Base-by-base conservation (phyloP, 768 basidiomycete species). In the Chalciporus sphaerocephalus region DNA sequence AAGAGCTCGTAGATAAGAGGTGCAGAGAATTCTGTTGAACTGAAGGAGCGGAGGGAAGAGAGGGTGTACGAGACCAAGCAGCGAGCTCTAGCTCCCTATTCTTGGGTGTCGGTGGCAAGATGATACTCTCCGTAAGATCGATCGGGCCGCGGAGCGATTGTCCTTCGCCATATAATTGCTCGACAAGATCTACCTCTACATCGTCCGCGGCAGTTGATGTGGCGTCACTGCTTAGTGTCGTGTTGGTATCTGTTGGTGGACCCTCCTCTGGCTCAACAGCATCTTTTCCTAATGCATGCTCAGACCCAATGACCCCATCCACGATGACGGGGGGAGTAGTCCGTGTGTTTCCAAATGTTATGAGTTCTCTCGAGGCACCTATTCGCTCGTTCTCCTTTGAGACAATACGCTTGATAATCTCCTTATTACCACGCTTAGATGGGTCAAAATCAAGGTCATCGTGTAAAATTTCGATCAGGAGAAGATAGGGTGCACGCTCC, bases 161-260 rank as follows among this genome's bases (percentile, higher is more conserved):
- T 40, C 85, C 80, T 27, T 78, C 67, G 12, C 95, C 95, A 52
- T 92, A 97, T 0, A 98, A 69, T 62, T 99, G 96, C 60, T 99
- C 96, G 4, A 98, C 92, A 6, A 99, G 75, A 64, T 99, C 96
- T 53, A 99, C 84, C 69, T 99, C 95, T 66, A 94, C 92, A 21
- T 87, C 82, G 11, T 81, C 80, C 38, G 62, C 55, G 39, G 46
- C 20, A 20, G 53, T 47, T 13, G 58, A 42, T 54, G 41, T 17
- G 27, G 54, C 37, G 59, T 58, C 42, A 40, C 52, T 52, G 25
- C 53, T 46, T 40, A 51, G 52, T 49, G 57, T 55, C 7, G 60
- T 57, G 32, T 60, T 23, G 44, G 48, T 40, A 28, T 47, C 16
- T 15, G 40, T 33, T 9, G 34, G 8, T 7, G 20, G 50, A 37